phyloP scores from a whole-genome alignment of 2,329 filamentous ascomycete genomes.

The Neurospora sp. region DNA sequence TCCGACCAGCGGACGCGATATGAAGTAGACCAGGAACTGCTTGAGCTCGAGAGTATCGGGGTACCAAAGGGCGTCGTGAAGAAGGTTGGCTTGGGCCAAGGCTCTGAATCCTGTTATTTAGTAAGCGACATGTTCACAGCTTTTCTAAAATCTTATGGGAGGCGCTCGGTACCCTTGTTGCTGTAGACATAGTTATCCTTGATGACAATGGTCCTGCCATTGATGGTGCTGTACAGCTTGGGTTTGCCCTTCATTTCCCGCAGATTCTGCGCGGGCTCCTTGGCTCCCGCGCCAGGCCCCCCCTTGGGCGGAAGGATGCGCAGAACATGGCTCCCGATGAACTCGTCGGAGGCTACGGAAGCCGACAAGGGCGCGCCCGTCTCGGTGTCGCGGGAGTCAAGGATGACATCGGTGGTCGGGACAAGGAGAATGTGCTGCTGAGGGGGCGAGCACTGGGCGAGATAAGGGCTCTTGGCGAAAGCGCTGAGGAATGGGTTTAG shows the following conservation, averaged over 20 bases:
- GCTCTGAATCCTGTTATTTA: conserved; percentile 68
- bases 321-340: conserved; percentile 92
- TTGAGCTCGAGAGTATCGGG: conserved; percentile 80
- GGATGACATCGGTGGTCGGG: conserved; percentile 82
- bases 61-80: conserved; percentile 80
- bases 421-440: conserved; percentile 92
- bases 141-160: too few relatives aligned
- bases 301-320: conserved; percentile 56
- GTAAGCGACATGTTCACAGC: not conserved
- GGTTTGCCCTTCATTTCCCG: conserved; percentile 87
- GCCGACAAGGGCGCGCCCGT: conserved; percentile 68
- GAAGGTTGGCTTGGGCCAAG: conserved; percentile 77
- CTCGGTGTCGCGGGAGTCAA: conserved; percentile 81
- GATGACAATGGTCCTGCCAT: conserved; percentile 85
- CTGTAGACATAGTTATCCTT: conserved; percentile 91
- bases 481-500: conserved; percentile 97
- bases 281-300: conserved; percentile 36
- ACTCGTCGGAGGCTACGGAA: conserved; percentile 82
- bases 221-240: conserved; percentile 86
- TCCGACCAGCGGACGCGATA: conserved; percentile 80
- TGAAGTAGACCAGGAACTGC: conserved; percentile 95
- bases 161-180: conserved; percentile 65
- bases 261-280: conserved; percentile 53
- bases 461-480: conserved; percentile 95
- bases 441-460: conserved; percentile 80